Evolutionary conservation across 345 rosid genomes (phyloP).

Genomic region (Gossypium thurberi): DNA sequence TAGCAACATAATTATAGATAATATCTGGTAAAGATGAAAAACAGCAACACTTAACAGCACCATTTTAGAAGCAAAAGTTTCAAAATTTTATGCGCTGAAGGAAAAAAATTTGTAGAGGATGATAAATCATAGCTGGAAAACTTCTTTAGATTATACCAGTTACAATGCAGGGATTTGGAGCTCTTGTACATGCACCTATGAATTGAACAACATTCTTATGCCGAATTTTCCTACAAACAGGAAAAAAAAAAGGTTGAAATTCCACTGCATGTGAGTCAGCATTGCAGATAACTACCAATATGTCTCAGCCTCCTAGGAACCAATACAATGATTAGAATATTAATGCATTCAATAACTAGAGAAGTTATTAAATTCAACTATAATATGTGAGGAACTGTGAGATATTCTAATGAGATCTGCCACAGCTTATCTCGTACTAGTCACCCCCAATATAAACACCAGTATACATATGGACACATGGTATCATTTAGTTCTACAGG

Average conservation of each 20-base stretch:
- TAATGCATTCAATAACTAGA: neutral
- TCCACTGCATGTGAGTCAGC: neutral
- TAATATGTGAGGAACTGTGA: neutral
- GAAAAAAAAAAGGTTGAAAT: neutral
- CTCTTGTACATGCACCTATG: constrained; percentile 86
- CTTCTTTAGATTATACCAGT: constrained; percentile 47
- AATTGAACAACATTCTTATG: constrained; percentile 94
- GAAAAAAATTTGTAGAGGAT: neutral
- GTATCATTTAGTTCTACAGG: neutral
- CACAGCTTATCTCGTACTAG: neutral
- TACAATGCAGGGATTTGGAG: constrained; percentile 83
- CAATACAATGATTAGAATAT: neutral
- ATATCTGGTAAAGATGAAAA: constrained; percentile 14
- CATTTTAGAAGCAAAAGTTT: constrained; percentile 6
- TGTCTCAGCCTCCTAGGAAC: neutral
- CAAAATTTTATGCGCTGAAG: constrained; percentile 1
- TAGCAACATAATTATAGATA: constrained; percentile 12
- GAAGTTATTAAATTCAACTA: neutral
- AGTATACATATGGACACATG: neutral
- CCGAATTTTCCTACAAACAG: constrained; percentile 66
- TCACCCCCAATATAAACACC: neutral
- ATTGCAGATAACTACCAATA: neutral
- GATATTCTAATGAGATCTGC: neutral
- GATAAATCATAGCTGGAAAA: neutral
- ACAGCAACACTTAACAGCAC: constrained; percentile 11